Percentiles rank a stretch among this genome's conserved stretches.
These are phyloP conservation scores for Aurifilum marmelostoma DNA, from an alignment of 2,329 filamentous ascomycete species.

Conservation along the genomic window DNA sequence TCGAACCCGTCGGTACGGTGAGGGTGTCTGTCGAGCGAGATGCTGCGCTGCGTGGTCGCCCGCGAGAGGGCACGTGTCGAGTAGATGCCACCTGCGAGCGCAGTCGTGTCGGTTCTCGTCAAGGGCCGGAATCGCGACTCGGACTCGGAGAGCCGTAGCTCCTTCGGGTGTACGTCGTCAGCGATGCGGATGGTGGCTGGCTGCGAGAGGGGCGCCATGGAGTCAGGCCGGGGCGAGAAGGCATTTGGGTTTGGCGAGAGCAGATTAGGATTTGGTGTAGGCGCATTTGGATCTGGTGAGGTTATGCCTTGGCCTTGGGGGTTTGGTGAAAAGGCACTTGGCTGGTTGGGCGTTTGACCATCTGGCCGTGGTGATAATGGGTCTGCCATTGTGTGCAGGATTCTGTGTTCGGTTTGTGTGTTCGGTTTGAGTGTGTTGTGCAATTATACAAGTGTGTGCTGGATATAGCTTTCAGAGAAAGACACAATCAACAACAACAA, in stretches of 20 bases:
- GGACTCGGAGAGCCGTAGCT: conserved; percentile 21
- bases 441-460: too few relatives aligned
- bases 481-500: neutral
- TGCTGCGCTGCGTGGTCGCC: conserved; percentile 21
- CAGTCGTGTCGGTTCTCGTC: conserved; percentile 25
- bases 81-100: conserved; percentile 31
- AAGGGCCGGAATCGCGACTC: conserved; percentile 26
- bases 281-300: conserved; percentile 12
- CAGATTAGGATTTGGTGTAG: conserved; percentile 12
- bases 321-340: neutral
- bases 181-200: conserved; percentile 29
- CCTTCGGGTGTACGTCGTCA: conserved; percentile 27
- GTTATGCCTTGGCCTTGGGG: neutral
- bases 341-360: neutral
- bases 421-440: neutral
- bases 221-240: conserved; percentile 13
- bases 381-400: conserved; percentile 7
- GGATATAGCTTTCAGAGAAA: neutral
- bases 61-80: conserved; percentile 29
- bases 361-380: conserved; percentile 14
- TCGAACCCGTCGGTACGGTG: conserved; percentile 21
- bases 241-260: conserved; percentile 8
- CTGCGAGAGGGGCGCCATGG: conserved; percentile 1
- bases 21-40: conserved; percentile 21
- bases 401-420: neutral